Evolutionary conservation across 345 rosid genomes (phyloP).

Genomic region (Crucihimalaya himalaica): DNA sequence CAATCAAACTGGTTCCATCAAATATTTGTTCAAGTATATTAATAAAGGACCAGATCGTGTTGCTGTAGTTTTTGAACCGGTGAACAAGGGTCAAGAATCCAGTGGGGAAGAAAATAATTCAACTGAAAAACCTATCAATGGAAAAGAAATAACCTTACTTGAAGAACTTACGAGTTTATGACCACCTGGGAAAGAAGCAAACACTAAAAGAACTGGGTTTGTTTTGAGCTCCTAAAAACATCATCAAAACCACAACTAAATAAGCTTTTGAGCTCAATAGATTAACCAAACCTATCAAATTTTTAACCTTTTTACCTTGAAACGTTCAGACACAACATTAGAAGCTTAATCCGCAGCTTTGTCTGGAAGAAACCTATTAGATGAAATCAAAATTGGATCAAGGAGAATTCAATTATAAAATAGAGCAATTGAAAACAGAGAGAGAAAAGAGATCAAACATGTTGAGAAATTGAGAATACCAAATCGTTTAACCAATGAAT

Average conservation of each 20-base stretch:
- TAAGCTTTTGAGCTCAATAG: conserved; percentile 11
- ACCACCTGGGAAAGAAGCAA: conserved; percentile 90
- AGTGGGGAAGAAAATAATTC: too few relatives aligned
- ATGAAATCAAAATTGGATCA: conserved; percentile 7
- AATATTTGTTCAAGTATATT: too few relatives aligned
- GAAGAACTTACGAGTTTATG: conserved; percentile 85
- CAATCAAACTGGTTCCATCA: too few relatives aligned
- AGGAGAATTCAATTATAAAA: neutral
- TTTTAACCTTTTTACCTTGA: conserved; percentile 49
- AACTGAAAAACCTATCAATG: too few relatives aligned
- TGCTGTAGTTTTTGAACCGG: too few relatives aligned
- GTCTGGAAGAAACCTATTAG: conserved; percentile 80
- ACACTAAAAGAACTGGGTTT: conserved; percentile 71
- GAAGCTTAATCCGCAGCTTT: conserved; percentile 71
- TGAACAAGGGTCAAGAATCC: too few relatives aligned
- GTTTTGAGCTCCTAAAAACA: conserved; percentile 68
- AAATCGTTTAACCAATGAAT: too few relatives aligned
- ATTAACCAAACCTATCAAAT: neutral
- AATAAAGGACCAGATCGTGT: too few relatives aligned
- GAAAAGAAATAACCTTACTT: conserved; percentile 50
- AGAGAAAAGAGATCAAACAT: conserved; percentile 51
- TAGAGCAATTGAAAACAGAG: neutral
- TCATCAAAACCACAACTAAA: conserved; percentile 19
- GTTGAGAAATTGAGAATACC: conserved; percentile 85
- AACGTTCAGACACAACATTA: conserved; percentile 59